phyloP scores from a whole-genome alignment of 164 flowering plant genomes.

The Kalanchoe fedtschenkoi region DNA sequence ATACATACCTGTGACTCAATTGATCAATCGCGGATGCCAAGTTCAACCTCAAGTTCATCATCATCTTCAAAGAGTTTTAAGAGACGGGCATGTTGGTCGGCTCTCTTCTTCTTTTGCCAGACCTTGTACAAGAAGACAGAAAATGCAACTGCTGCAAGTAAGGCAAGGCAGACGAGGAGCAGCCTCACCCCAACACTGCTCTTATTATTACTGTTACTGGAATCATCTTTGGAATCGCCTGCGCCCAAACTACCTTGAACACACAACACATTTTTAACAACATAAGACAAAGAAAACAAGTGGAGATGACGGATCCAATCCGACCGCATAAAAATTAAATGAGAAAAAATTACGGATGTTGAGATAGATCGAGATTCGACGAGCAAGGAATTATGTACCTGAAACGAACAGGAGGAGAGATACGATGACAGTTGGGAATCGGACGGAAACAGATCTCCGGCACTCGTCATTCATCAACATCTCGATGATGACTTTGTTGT shows the following conservation, averaged over 20 bases:
- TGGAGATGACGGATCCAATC: no score
- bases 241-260: constrained; percentile 15
- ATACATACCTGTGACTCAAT: background rate
- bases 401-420: background rate
- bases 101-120: constrained; percentile 36
- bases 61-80: constrained; percentile 35
- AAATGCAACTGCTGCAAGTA: constrained; percentile 16
- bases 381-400: no score
- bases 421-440: background rate
- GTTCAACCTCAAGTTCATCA: constrained; percentile 38
- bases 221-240: constrained; percentile 7
- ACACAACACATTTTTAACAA: background rate
- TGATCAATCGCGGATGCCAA: constrained; percentile 29
- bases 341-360: no score
- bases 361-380: no score
- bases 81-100: constrained; percentile 32
- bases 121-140: constrained; percentile 20
- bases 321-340: no score
- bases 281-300: no score
- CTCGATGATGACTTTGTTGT: no score
- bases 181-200: constrained; percentile 8
- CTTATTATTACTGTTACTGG: background rate
- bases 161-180: constrained; percentile 12
- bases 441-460: background rate
- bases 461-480: background rate